Evolutionary conservation across 2,329 filamentous ascomycete species (phyloP), one percentile per base, ranked within the genome.

Genomic region (Ceratocystis albifundus): DNA sequence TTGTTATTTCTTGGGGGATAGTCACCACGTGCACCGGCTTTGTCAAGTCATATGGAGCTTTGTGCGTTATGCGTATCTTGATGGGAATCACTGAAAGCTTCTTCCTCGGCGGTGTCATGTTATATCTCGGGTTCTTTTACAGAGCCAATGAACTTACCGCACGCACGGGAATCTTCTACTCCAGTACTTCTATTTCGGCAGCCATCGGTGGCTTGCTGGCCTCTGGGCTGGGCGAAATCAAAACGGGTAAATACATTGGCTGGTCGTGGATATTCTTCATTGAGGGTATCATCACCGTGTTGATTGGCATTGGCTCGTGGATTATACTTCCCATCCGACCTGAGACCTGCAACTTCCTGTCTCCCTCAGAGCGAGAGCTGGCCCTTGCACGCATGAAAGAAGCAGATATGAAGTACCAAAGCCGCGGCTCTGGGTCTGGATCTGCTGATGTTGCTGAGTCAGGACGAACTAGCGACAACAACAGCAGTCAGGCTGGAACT

Each of bases 181-280:
- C 84, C 2, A 85, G 85, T 0, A 86, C 86, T 0, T 85, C 87
- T 0, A 75, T 89, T 0, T 84, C 85, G 0, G 87, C 87, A 0
- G 86, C 82, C 0, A 86, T 87, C 70, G 84, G 83, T 8, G 78
- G 75, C 6, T 76, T 80, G 22, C 72, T 80, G 7, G 74, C 74
- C 45, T 76, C 76, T 68, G 75, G 74, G 2, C 77, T 80, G 74
- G 74, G 78, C 10, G 73, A 75, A 12, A 71, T 75, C 28, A 74
- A 75, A 55, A 73, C 74, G 2, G 68, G 71, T 12, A 74, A 74
- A 15, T 72, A 78, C 32, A 71, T 74, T 28, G 73, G 75, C 0
- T 78, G 76, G 78, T 75, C 78, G 22, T 80, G 77, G 78, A 77
- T 80, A 50, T 77, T 80, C 68, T 74, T 79, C 68, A 76, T 78